phyloP scores from a whole-genome alignment of 148 eudicot species.

The Rhododendron kiyosumense region DNA sequence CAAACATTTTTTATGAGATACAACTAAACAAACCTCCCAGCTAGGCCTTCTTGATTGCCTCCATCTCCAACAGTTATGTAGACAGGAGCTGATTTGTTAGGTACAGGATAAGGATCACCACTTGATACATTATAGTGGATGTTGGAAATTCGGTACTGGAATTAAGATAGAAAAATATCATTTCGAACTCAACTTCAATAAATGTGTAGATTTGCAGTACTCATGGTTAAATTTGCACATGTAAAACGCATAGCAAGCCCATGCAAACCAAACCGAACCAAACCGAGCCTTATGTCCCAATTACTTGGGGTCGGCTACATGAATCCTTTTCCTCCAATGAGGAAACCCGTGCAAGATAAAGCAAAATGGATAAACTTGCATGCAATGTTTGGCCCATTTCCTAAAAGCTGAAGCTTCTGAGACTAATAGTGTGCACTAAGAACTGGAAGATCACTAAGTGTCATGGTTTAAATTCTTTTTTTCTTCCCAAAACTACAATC shows the following conservation, averaged over 20 bases:
- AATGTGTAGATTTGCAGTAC: not conserved
- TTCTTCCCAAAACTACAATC: not conserved
- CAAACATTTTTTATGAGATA: not conserved
- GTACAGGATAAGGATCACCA: constrained; percentile 55
- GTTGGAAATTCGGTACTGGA: constrained; percentile 85
- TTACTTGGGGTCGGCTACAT: too few species aligned
- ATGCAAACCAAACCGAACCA: not conserved
- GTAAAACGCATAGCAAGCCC: not conserved
- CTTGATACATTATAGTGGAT: constrained; percentile 51
- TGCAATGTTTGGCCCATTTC: not conserved
- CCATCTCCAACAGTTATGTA: constrained; percentile 97
- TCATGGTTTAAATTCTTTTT: not conserved
- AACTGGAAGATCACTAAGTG: constrained; percentile 2
- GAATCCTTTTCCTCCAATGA: not conserved
- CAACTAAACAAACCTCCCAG: constrained; percentile 47
- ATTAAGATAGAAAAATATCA: not conserved
- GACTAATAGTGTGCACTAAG: not conserved
- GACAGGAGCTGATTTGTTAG: constrained; percentile 74
- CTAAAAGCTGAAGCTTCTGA: not conserved
- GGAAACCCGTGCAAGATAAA: not conserved
- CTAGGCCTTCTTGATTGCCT: constrained; percentile 97
- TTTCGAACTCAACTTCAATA: not conserved
- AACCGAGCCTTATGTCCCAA: too few species aligned
- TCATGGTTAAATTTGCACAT: not conserved
- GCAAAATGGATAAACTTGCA: not conserved